These are phyloP conservation scores for Starmerella floricola DNA, from an alignment of 805 yeast species.

Conservation along the genomic window DNA sequence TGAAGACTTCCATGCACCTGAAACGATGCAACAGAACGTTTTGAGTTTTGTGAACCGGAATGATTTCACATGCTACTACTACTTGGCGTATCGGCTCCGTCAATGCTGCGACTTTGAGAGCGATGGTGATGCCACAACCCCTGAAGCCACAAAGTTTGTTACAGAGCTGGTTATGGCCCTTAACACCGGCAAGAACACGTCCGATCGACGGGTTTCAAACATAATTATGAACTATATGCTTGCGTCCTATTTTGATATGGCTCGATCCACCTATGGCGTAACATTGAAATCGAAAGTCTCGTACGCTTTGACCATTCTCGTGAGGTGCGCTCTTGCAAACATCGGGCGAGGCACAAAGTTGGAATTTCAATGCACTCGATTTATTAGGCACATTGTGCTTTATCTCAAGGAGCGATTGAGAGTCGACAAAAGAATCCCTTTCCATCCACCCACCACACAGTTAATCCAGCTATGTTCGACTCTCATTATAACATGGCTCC, in stretches of 20 bases:
- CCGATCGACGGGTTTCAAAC: not conserved
- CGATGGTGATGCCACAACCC: not conserved
- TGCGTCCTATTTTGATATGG: not conserved
- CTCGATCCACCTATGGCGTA: not conserved
- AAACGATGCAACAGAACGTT: constrained; percentile 3
- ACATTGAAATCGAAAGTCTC: not conserved
- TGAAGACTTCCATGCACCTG: not conserved
- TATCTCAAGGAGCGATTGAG: not conserved
- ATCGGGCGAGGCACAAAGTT: not conserved
- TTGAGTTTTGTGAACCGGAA: not conserved
- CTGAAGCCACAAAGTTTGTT: not conserved
- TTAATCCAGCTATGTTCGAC: not conserved
- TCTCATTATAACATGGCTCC: not conserved
- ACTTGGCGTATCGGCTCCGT: constrained; percentile 13
- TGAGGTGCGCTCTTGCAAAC: constrained; percentile 1
- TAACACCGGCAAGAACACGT: not conserved
- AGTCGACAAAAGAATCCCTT: not conserved
- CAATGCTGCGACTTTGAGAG: not conserved
- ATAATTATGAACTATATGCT: not conserved
- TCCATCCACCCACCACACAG: not conserved
- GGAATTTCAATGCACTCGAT: not conserved
- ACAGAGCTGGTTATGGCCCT: not conserved
- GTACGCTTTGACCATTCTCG: constrained; percentile 4
- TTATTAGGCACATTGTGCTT: not conserved
- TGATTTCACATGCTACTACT: constrained; percentile 4